Evolutionary conservation across 83 land plant genomes (phyloP).

Genomic region (Diphasiastrum complanatum): DNA sequence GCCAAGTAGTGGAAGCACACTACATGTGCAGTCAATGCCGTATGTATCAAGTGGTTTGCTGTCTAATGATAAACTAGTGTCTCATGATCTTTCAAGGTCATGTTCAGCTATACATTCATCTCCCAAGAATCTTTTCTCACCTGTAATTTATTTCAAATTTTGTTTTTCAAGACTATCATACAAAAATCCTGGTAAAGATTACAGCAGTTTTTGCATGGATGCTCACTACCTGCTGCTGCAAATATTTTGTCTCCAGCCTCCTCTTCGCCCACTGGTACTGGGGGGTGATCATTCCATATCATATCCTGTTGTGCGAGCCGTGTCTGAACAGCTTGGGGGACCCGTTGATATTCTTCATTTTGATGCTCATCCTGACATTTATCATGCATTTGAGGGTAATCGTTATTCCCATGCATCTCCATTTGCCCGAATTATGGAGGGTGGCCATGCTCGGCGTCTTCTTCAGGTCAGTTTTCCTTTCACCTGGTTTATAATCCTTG

Average conservation of each 20-base stretch:
- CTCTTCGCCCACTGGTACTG: slow-evolving; percentile 78
- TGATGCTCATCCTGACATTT: slow-evolving; percentile 99
- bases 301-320: slow-evolving; percentile 87
- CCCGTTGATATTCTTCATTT: slow-evolving; percentile 94
- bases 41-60: too few relatives aligned
- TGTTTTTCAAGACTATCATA: too few relatives aligned
- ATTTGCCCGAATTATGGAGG: slow-evolving; percentile 99
- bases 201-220: too few relatives aligned
- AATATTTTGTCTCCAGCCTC: slow-evolving; percentile 37
- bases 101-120: too few relatives aligned
- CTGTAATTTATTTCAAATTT: too few relatives aligned
- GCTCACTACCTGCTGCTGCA: neutral
- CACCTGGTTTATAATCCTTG: neutral
- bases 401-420: slow-evolving; percentile 95
- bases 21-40: neutral
- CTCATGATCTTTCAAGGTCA: too few relatives aligned
- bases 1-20: too few relatives aligned
- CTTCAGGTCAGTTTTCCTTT: slow-evolving; percentile 54
- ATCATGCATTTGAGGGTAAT: slow-evolving; percentile 91
- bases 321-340: slow-evolving; percentile 93
- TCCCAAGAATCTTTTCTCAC: too few relatives aligned
- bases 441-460: slow-evolving; percentile 93
- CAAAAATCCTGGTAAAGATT: too few relatives aligned
- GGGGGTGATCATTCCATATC: slow-evolving; percentile 99
- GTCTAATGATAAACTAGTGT: too few relatives aligned